Evolutionary conservation across 306 rosid genomes (phyloP).

Genomic region (Fragaria nilgerrensis): DNA sequence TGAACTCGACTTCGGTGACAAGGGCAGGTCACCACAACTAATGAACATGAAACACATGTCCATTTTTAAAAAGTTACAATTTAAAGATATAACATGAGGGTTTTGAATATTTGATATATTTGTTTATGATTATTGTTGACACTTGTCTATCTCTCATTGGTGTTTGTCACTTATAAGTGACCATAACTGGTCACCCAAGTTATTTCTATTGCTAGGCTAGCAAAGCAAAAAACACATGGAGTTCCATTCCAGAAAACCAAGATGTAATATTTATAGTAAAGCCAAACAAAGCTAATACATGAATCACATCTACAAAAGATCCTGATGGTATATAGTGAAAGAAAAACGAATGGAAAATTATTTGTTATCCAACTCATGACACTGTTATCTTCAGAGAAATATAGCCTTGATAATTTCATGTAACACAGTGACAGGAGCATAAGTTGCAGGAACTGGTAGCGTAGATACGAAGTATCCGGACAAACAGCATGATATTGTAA

Average conservation of each 20-base stretch:
- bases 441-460: constrained; percentile 18
- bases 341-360: constrained; percentile 13
- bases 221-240: background rate
- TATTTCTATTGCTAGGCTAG: background rate
- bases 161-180: no score
- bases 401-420: constrained; percentile 21
- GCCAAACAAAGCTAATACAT: constrained; percentile 30
- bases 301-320: constrained; percentile 34
- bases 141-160: no score
- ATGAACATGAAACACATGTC: no score
- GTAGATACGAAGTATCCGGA: background rate
- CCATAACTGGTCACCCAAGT: no score
- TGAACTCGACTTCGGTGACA: no score
- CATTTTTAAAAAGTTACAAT: no score
- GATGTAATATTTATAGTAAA: constrained; percentile 20
- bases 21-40: no score
- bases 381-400: constrained; percentile 16
- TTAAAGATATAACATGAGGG: no score
- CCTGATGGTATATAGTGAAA: constrained; percentile 19
- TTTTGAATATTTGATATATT: no score
- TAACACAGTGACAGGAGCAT: constrained; percentile 23
- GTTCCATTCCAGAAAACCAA: constrained; percentile 30
- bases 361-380: constrained; percentile 24
- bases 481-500: constrained; percentile 28
- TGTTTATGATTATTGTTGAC: no score